phyloP scores from a whole-genome alignment of 1,139 yeast genomes.

The Protomyces inouyei region DNA sequence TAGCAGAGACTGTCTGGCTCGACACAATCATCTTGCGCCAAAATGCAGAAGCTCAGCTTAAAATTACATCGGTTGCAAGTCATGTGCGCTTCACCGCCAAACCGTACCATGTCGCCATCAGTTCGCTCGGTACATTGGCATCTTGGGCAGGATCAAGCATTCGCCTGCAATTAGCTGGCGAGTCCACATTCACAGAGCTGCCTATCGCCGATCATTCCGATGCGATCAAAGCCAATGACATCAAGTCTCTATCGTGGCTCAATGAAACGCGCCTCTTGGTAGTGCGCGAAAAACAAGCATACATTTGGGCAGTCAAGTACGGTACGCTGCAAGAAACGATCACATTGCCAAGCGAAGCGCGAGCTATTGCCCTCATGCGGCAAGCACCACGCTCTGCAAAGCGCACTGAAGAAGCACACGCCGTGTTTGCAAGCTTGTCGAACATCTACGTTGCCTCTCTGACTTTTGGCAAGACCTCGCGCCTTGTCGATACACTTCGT shows the following conservation, averaged over 20 bases:
- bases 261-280: not conserved
- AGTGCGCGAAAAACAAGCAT: not conserved
- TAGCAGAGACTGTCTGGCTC: not conserved
- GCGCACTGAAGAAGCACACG: not conserved
- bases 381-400: not conserved
- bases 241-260: not conserved
- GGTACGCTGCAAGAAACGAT: not conserved
- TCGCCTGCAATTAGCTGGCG: not conserved
- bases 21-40: not conserved
- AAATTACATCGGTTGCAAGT: not conserved
- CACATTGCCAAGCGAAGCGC: not conserved
- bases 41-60: not conserved
- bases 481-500: not conserved
- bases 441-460: constrained; percentile 2
- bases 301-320: constrained; percentile 4
- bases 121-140: not conserved
- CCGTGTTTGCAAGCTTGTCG: not conserved
- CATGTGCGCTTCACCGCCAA: not conserved
- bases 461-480: not conserved
- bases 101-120: not conserved
- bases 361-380: not conserved
- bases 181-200: not conserved
- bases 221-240: not conserved
- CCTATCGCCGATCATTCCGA: not conserved
- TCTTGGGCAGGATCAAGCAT: not conserved